Percentiles rank a stretch among this genome's conserved stretches.
These are phyloP conservation scores for Hordeum marinum DNA, from an alignment of 176 grass and related monocot genomes.

Conservation along the genomic window DNA sequence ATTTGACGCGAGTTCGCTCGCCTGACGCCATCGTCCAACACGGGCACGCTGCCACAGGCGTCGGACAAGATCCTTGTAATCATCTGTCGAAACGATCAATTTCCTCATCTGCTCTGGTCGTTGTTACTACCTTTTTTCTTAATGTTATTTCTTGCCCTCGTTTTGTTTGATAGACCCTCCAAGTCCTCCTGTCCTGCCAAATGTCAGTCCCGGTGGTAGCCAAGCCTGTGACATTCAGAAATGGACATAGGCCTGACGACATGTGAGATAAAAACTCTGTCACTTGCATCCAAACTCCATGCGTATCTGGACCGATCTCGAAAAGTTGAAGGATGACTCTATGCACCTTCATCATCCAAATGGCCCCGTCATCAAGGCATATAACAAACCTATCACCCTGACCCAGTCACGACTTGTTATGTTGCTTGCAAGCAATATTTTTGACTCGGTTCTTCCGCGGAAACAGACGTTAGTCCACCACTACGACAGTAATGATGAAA, in stretches of 20 bases:
- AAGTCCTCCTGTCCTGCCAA: constrained; percentile 20
- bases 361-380: not conserved
- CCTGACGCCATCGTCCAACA: constrained; percentile 5
- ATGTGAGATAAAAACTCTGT: not conserved
- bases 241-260: not conserved
- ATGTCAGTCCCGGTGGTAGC: not conserved
- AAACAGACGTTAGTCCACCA: not conserved
- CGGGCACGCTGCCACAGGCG: constrained; percentile 8
- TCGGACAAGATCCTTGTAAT: constrained; percentile 14
- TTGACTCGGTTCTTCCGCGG: not conserved
- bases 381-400: not conserved
- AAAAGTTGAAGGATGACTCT: not conserved
- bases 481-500: no score
- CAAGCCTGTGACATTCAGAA: not conserved
- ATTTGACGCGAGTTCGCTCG: not conserved
- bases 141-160: no score
- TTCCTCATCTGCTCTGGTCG: constrained; percentile 1
- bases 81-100: not conserved
- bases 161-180: not conserved
- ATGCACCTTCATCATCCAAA: constrained; percentile 11
- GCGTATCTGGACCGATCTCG: not conserved
- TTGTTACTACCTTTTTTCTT: not conserved
- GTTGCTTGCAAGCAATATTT: not conserved
- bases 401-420: not conserved
- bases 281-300: not conserved